Evolutionary conservation across 139 green algal species (phyloP).

Genomic region (Picochlorum sp.): DNA sequence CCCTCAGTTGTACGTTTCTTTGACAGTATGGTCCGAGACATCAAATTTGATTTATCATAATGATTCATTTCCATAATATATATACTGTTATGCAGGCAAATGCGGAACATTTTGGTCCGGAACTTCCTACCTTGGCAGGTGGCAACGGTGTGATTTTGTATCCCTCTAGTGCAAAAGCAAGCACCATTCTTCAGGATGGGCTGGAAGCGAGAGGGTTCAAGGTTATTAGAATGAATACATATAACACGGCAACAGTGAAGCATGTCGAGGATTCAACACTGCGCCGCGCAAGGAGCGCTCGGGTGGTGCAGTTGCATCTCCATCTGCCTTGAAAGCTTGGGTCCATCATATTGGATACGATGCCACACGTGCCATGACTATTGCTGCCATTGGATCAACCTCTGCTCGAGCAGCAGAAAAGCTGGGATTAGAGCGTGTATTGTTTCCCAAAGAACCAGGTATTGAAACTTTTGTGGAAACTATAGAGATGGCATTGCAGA

Average conservation of each 20-base stretch:
- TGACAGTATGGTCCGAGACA: background rate
- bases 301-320: slow-evolving; percentile 76
- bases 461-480: slow-evolving; percentile 54
- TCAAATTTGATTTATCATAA: no score
- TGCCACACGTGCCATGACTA: slow-evolving; percentile 17
- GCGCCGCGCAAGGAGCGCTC: slow-evolving; percentile 34
- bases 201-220: slow-evolving; percentile 52
- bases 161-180: slow-evolving; percentile 59
- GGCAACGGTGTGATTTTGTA: slow-evolving; percentile 63
- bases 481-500: slow-evolving; percentile 36
- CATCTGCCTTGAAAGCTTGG: slow-evolving; percentile 80
- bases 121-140: slow-evolving; percentile 54
- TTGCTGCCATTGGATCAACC: slow-evolving; percentile 75
- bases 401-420: slow-evolving; percentile 48
- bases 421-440: slow-evolving; percentile 42
- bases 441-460: slow-evolving; percentile 51
- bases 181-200: slow-evolving; percentile 46
- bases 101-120: slow-evolving; percentile 58
- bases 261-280: slow-evolving; percentile 32
- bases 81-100: slow-evolving; percentile 42
- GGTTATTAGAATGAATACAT: slow-evolving; percentile 74
- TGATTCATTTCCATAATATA: background rate
- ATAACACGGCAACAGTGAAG: slow-evolving; percentile 62
- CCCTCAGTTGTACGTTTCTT: slow-evolving; percentile 14
- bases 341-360: slow-evolving; percentile 45